Evolutionary conservation across 305 asterid species (phyloP).

Genomic region (Galium porrigens): DNA sequence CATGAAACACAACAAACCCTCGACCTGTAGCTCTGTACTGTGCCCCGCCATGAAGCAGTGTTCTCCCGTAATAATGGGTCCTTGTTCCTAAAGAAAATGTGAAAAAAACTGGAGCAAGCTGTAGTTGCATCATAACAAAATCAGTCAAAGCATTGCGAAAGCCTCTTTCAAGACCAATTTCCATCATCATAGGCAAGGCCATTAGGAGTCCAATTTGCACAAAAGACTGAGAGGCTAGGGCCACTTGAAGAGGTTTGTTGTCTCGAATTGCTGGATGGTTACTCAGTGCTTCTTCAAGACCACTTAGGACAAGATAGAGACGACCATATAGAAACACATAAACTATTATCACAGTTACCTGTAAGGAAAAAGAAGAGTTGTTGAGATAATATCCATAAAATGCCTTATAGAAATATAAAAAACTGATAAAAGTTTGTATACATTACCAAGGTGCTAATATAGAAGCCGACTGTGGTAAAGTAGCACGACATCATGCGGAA

Average conservation of each 20-base stretch:
- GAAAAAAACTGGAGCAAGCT: constrained; percentile 88
- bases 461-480: constrained; percentile 85
- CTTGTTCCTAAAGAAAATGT: constrained; percentile 89
- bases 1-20: constrained; percentile 91
- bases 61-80: constrained; percentile 81
- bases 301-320: constrained; percentile 84
- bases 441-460: constrained; percentile 70
- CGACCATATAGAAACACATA: constrained; percentile 89
- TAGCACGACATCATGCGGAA: constrained; percentile 90
- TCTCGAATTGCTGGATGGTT: constrained; percentile 66
- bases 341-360: constrained; percentile 78
- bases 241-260: constrained; percentile 93
- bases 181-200: constrained; percentile 99
- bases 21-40: constrained; percentile 87
- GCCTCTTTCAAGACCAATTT: constrained; percentile 90
- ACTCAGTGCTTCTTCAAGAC: constrained; percentile 64
- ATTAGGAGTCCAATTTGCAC: constrained; percentile 80
- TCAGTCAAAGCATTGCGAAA: constrained; percentile 77
- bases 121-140: constrained; percentile 84
- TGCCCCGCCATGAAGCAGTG: constrained; percentile 94
- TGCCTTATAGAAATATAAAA: neutral
- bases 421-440: constrained; percentile 11
- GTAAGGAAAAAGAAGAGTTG: constrained; percentile 22
- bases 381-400: constrained; percentile 15
- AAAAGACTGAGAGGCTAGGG: constrained; percentile 92